These are phyloP conservation scores for Rhodotorula sp. DNA, from an alignment of 1,284 basidiomycete species.

Conservation along the genomic window DNA sequence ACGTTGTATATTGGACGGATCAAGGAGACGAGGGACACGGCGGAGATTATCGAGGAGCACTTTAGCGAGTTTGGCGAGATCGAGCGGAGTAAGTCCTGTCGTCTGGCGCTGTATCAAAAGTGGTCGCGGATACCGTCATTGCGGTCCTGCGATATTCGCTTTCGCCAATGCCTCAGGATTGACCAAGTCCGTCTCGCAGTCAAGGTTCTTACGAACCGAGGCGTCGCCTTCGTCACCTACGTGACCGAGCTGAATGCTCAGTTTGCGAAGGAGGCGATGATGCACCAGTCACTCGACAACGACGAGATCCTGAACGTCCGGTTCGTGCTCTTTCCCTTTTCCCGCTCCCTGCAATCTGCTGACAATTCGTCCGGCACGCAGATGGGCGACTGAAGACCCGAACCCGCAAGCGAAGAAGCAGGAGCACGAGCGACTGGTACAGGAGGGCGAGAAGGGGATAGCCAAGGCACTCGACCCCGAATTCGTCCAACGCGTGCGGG, in stretches of 20 bases:
- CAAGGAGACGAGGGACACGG: slow-evolving; percentile 77
- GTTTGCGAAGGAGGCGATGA: slow-evolving; percentile 99
- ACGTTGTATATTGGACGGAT: slow-evolving; percentile 95
- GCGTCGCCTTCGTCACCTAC: slow-evolving; percentile 97
- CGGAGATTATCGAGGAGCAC: slow-evolving; percentile 83
- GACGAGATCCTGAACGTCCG: slow-evolving; percentile 97
- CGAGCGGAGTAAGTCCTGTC: slow-evolving; percentile 69
- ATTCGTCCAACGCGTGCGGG: slow-evolving; percentile 73
- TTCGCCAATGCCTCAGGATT: too few species aligned
- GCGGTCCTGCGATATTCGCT: neutral
- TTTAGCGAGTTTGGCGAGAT: slow-evolving; percentile 98
- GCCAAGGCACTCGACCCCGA: slow-evolving; percentile 68
- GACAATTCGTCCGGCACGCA: slow-evolving; percentile 8
- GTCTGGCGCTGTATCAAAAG: too few species aligned
- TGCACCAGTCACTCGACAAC: slow-evolving; percentile 94
- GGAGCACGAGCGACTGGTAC: slow-evolving; percentile 76
- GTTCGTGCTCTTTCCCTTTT: slow-evolving; percentile 44
- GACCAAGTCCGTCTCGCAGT: slow-evolving; percentile 55
- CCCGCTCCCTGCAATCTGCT: neutral
- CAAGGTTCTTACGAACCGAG: slow-evolving; percentile 87
- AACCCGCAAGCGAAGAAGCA: slow-evolving; percentile 82
- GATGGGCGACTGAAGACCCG: slow-evolving; percentile 93
- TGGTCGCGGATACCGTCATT: too few species aligned
- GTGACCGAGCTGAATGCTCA: slow-evolving; percentile 80
- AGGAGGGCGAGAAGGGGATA: slow-evolving; percentile 79